Evolutionary conservation across 805 yeast species (phyloP).

Genomic region (Spathaspora arborariae): DNA sequence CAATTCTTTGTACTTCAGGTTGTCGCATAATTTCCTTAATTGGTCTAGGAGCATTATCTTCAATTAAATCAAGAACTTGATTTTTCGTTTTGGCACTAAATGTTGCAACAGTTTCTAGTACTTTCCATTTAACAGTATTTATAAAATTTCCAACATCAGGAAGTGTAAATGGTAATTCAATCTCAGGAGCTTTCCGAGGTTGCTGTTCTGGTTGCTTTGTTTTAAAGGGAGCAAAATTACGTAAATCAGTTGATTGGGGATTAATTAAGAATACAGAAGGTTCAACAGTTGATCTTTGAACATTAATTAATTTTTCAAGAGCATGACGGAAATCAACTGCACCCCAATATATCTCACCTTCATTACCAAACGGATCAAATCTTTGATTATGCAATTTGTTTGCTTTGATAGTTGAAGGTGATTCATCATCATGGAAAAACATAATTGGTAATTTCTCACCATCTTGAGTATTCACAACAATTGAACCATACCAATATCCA

Average conservation of each 20-base stretch:
- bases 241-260: constrained; percentile 65
- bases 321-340: constrained; percentile 70
- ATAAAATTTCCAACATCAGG: constrained; percentile 47
- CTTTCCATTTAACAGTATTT: constrained; percentile 77
- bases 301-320: constrained; percentile 51
- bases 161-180: constrained; percentile 18
- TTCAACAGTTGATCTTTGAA: constrained; percentile 70
- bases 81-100: constrained; percentile 51
- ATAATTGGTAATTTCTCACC: constrained; percentile 73
- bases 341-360: constrained; percentile 76
- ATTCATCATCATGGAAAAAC: constrained; percentile 89
- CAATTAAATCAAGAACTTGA: constrained; percentile 61
- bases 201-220: constrained; percentile 10
- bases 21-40: constrained; percentile 58
- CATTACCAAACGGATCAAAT: constrained; percentile 70
- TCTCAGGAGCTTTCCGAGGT: constrained; percentile 5
- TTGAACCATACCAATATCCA: constrained; percentile 92
- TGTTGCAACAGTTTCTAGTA: constrained; percentile 79
- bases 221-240: constrained; percentile 47
- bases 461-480: constrained; percentile 66
- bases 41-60: constrained; percentile 57
- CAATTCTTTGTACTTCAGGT: constrained; percentile 77
- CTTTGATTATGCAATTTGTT: constrained; percentile 56
- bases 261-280: constrained; percentile 71
- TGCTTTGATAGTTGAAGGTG: constrained; percentile 65